These are phyloP conservation scores for Hypoxylon sp. DNA, from an alignment of 2,329 filamentous ascomycete species.

Conservation along the genomic window DNA sequence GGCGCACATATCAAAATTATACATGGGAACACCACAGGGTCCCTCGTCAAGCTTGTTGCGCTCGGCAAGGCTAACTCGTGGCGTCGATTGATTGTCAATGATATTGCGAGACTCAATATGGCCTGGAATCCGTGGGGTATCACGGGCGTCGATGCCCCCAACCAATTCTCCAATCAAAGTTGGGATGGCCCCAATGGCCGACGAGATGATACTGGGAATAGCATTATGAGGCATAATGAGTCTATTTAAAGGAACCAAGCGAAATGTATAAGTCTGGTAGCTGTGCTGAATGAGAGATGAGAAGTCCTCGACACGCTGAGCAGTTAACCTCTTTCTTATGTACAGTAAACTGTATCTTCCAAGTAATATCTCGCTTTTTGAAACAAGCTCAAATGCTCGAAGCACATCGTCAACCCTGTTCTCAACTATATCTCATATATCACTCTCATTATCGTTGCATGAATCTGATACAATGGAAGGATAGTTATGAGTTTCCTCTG, in stretches of 20 bases:
- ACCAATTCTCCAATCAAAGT: not conserved
- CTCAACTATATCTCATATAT: not conserved
- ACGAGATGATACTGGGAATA: not conserved
- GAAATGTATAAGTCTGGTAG: not conserved
- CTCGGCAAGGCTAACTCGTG: not conserved
- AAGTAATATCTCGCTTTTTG: not conserved
- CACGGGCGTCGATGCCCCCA: not conserved
- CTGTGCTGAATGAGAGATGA: not conserved
- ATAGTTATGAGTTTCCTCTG: not conserved
- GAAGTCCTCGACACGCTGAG: not conserved
- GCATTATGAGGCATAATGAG: not conserved
- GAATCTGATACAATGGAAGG: not conserved
- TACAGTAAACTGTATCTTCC: not conserved
- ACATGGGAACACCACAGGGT: constrained; percentile 26
- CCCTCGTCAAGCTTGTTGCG: constrained; percentile 4
- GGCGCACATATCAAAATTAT: constrained; percentile 25
- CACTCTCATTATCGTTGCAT: not conserved
- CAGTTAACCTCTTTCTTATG: constrained; percentile 4
- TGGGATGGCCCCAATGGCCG: not conserved
- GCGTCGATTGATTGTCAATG: not conserved
- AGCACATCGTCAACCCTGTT: not conserved
- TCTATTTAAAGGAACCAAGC: not conserved
- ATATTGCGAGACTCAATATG: not conserved
- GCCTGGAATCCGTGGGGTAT: constrained; percentile 1
- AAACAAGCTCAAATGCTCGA: not conserved